Percentiles rank a stretch among this genome's conserved stretches.
Conservation (phyloP, 495 filamentous ascomycete genomes). For the Copromyces sp. region DNA sequence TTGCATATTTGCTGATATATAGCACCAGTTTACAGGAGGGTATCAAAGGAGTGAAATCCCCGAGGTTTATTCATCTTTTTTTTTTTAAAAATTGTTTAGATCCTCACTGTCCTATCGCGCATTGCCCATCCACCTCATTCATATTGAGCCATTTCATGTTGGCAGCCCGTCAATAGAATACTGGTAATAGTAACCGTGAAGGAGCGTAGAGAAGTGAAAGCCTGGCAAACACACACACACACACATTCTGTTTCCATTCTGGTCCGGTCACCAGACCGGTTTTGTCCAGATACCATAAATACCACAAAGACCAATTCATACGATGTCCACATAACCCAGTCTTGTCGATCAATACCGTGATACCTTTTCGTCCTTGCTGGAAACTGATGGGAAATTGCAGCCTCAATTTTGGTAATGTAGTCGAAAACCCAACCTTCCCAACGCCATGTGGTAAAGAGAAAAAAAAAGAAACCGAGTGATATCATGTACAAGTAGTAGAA, state of each 20-base stretch:
- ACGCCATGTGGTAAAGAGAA: too few relatives aligned
- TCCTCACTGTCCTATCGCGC: neutral
- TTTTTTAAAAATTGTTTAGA: neutral
- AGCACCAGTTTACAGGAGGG: neutral
- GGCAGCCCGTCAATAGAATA: neutral
- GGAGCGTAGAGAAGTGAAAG: slow-evolving; percentile 27
- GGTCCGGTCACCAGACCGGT: neutral
- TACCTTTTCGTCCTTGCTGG: too few relatives aligned
- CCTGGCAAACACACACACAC: neutral
- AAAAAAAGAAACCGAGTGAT: too few relatives aligned
- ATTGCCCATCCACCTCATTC: neutral
- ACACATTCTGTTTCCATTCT: slow-evolving; percentile 12
- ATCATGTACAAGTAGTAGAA: too few relatives aligned
- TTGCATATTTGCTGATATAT: too few relatives aligned
- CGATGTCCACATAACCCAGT: too few relatives aligned
- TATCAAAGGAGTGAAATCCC: neutral
- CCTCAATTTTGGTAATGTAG: too few relatives aligned
- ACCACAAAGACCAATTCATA: neutral
- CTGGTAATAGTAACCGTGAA: slow-evolving; percentile 6
- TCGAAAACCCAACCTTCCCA: too few relatives aligned
- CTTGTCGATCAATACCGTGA: too few relatives aligned
- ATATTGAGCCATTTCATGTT: neutral
- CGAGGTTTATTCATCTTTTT: neutral
- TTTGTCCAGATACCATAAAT: neutral
- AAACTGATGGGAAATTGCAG: too few relatives aligned